These are phyloP conservation scores for Diplodia scrobiculata DNA, from an alignment of 2,329 filamentous ascomycete genomes.

Conservation along the genomic window DNA sequence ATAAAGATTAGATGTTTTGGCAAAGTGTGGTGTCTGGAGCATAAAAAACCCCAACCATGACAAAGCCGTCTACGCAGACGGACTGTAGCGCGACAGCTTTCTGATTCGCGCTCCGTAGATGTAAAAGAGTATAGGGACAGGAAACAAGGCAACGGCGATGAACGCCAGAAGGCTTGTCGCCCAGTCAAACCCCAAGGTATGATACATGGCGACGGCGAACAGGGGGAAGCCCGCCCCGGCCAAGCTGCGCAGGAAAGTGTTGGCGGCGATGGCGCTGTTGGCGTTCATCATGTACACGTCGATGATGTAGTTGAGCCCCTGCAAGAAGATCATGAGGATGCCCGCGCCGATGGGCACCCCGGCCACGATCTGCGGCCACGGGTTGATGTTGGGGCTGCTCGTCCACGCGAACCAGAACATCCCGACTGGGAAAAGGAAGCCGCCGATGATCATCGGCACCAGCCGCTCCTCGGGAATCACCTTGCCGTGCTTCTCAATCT, in stretches of 20 bases:
- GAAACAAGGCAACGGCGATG: slow-evolving; percentile 40
- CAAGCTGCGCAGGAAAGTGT: slow-evolving; percentile 34
- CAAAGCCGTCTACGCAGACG: neutral
- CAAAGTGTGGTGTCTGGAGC: neutral
- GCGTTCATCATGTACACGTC: slow-evolving; percentile 48
- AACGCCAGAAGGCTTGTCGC: slow-evolving; percentile 41
- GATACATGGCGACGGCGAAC: slow-evolving; percentile 36
- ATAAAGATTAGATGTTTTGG: no score
- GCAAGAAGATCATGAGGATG: slow-evolving; percentile 52
- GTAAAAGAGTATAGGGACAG: slow-evolving; percentile 44
- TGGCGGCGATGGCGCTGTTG: slow-evolving; percentile 37
- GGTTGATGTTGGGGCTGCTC: slow-evolving; percentile 48
- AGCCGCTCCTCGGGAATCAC: slow-evolving; percentile 52
- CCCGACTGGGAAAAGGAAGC: slow-evolving; percentile 52
- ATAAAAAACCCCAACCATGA: no score
- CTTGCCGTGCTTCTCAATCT: slow-evolving; percentile 38
- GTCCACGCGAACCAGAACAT: slow-evolving; percentile 60
- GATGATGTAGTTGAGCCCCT: slow-evolving; percentile 51
- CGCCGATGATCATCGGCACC: slow-evolving; percentile 56
- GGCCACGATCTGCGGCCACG: slow-evolving; percentile 48
- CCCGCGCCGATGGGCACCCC: slow-evolving; percentile 49
- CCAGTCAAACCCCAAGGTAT: slow-evolving; percentile 42
- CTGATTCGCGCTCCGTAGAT: slow-evolving; percentile 42
- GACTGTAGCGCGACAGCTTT: slow-evolving; percentile 28
- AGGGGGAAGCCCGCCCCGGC: slow-evolving; percentile 35